A percentile compares a stretch with the other conserved stretches of the same genome.
Conservation (phyloP, 768 basidiomycete genomes). For the Pleurotus sapidus region DNA sequence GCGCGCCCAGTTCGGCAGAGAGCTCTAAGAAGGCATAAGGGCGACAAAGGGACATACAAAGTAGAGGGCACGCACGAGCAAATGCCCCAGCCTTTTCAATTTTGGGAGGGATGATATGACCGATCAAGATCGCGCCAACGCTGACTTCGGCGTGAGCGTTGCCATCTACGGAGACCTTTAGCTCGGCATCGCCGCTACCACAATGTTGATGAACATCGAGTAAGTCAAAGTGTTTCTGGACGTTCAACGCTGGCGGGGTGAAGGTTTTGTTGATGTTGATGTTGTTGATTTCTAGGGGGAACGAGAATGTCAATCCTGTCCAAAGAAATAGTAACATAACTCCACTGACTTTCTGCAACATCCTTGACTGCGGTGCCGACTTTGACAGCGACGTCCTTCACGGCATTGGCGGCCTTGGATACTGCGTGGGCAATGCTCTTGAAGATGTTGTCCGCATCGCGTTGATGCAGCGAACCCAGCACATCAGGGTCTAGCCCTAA, state of each 20-base stretch:
- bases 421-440: not conserved
- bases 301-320: no score
- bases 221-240: slow-evolving; percentile 2
- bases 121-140: slow-evolving; percentile 2
- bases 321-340: not conserved
- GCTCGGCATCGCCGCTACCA: not conserved
- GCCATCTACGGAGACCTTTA: slow-evolving; percentile 1
- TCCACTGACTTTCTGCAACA: not conserved
- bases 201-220: slow-evolving; percentile 4
- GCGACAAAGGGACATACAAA: no score
- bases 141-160: slow-evolving; percentile 2
- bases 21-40: not conserved
- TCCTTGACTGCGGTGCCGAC: not conserved
- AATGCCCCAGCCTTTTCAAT: slow-evolving; percentile 1
- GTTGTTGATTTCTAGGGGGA: slow-evolving; percentile 3
- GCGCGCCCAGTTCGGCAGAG: not conserved
- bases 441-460: slow-evolving; percentile 4
- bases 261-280: slow-evolving; percentile 5
- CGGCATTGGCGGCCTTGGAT: slow-evolving; percentile 3
- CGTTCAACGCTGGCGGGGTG: not conserved
- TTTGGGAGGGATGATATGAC: slow-evolving; percentile 3
- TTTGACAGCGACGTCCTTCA: slow-evolving; percentile 5
- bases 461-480: not conserved
- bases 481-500: not conserved
- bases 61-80: not conserved